Evolutionary conservation across 2,329 filamentous ascomycete genomes (phyloP).

Genomic region (Fusarium stilboides): DNA sequence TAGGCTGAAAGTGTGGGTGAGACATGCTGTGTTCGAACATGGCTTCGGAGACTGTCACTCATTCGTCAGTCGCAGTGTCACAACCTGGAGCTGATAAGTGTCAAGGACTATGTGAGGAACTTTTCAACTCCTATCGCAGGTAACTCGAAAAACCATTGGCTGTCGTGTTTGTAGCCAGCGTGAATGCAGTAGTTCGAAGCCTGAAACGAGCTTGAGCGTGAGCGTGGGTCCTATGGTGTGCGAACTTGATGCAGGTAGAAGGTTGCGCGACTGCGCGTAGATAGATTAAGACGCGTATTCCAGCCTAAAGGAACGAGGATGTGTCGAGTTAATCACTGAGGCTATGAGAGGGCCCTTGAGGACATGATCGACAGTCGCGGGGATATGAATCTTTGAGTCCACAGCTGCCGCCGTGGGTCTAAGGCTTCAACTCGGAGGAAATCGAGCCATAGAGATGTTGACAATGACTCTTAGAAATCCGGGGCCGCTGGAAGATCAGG

Average conservation of each 20-base stretch:
- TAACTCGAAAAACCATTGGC: not conserved
- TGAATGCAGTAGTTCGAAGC: not conserved
- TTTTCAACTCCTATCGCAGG: not conserved
- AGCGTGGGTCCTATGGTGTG: not conserved
- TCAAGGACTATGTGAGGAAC: not conserved
- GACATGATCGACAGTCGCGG: conserved; percentile 33
- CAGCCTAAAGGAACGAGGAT: conserved; percentile 16
- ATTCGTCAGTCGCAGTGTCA: conserved; percentile 15
- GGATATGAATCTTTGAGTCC: conserved; percentile 19
- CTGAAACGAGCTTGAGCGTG: conserved; percentile 6
- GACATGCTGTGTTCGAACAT: conserved; percentile 29
- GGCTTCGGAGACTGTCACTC: not conserved
- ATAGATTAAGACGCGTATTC: conserved; percentile 9
- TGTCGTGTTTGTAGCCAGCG: not conserved
- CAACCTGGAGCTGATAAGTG: not conserved
- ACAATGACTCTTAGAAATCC: conserved; percentile 1
- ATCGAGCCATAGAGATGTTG: conserved; percentile 10
- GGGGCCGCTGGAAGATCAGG: conserved; percentile 13
- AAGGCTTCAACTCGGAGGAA: conserved; percentile 17
- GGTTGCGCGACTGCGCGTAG: conserved; percentile 13
- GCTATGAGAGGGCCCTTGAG: conserved; percentile 5
- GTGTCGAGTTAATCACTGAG: conserved; percentile 11
- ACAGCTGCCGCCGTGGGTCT: conserved; percentile 10
- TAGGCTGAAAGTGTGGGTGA: conserved; percentile 1
- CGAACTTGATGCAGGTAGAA: not conserved